A percentile compares a stretch with the other conserved stretches of the same genome.
Evolutionary conservation across 192 early-diverging fungal genomes (phyloP).

Genomic region (Fimicolochytrium jonesii): DNA sequence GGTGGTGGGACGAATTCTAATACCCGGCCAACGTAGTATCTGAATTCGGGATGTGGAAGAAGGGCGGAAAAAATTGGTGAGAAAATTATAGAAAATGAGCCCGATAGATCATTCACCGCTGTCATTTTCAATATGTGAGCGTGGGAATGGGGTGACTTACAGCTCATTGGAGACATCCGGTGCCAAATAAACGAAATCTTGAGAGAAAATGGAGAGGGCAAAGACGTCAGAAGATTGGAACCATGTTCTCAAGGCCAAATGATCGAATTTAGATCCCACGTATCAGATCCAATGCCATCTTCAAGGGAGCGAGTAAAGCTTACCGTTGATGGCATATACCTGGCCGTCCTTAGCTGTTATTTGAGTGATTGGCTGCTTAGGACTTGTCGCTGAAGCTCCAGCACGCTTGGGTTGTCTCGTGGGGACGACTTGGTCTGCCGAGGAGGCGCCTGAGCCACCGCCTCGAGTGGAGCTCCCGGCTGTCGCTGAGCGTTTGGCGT

Average conservation of each 20-base stretch:
- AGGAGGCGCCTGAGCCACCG: no score
- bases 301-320: no score
- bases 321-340: slow-evolving; percentile 17
- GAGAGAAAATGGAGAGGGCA: not conserved
- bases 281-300: no score
- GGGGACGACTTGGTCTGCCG: no score
- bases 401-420: no score
- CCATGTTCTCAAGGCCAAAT: not conserved
- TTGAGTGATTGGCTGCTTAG: slow-evolving; percentile 6
- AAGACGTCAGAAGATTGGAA: not conserved
- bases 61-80: not conserved
- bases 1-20: slow-evolving; percentile 72
- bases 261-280: no score
- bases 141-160: slow-evolving; percentile 38
- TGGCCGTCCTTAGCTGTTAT: slow-evolving; percentile 16
- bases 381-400: no score
- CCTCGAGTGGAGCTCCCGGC: no score
- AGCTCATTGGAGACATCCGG: slow-evolving; percentile 69
- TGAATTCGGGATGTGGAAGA: not conserved
- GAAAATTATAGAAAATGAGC: no score
- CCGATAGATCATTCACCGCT: not conserved
- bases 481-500: no score
- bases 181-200: slow-evolving; percentile 75
- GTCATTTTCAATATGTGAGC: not conserved
- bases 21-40: slow-evolving; percentile 68